Evolutionary conservation across 148 eudicot species (phyloP).

Genomic region (Heliamphora exappendiculata): DNA sequence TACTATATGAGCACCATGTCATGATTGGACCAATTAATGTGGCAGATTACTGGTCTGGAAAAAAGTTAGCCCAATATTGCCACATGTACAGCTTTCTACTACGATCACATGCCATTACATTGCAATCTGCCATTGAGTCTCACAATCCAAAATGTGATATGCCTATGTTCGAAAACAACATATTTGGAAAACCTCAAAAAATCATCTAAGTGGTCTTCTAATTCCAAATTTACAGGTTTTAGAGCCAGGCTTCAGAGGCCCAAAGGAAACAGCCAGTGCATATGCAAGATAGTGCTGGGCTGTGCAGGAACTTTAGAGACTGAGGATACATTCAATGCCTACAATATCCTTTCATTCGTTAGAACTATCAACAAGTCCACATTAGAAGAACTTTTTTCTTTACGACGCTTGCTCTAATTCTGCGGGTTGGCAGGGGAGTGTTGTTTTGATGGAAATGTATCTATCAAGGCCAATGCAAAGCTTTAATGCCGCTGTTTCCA

Average conservation of each 20-base stretch:
- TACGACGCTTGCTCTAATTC: background rate
- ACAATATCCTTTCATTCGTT: background rate
- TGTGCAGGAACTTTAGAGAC: background rate
- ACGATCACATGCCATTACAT: background rate
- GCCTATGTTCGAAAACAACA: background rate
- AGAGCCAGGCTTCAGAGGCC: background rate
- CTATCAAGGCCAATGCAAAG: background rate
- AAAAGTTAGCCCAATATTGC: background rate
- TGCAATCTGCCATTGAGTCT: background rate
- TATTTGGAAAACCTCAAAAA: background rate
- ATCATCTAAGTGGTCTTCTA: background rate
- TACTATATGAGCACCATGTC: background rate
- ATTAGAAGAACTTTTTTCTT: background rate
- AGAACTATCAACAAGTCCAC: too few species aligned
- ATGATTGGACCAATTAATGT: slow-evolving; percentile 1
- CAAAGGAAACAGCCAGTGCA: background rate
- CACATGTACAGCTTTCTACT: background rate
- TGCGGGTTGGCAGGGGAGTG: background rate
- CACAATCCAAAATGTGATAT: background rate
- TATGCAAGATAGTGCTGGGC: background rate
- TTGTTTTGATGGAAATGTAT: background rate
- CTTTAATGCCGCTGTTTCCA: background rate
- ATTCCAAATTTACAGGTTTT: background rate
- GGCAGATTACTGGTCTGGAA: background rate
- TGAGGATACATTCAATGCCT: background rate